phyloP scores from a whole-genome alignment of 2,329 filamentous ascomycete species.

The Teratosphaeria nubilosa region DNA sequence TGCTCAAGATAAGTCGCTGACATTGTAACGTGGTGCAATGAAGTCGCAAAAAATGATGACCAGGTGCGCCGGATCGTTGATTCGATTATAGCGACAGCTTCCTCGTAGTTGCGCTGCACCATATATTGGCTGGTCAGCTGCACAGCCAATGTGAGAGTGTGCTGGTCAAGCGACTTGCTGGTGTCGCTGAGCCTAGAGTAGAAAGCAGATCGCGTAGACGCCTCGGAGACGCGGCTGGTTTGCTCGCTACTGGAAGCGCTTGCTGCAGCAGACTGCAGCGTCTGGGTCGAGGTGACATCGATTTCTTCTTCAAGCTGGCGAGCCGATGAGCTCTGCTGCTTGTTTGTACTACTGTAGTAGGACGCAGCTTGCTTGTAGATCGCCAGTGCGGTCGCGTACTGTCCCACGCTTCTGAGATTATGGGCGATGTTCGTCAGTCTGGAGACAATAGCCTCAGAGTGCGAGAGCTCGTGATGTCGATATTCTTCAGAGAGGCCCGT shows the following conservation, averaged over 20 bases:
- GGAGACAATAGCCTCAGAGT: slow-evolving; percentile 15
- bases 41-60: slow-evolving; percentile 37
- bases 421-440: slow-evolving; percentile 32
- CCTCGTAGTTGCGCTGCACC: slow-evolving; percentile 37
- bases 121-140: slow-evolving; percentile 34
- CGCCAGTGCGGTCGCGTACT: slow-evolving; percentile 35
- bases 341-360: slow-evolving; percentile 30
- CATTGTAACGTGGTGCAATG: slow-evolving; percentile 30
- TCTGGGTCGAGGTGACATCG: slow-evolving; percentile 32
- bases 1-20: slow-evolving; percentile 35
- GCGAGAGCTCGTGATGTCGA: slow-evolving; percentile 29
- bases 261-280: slow-evolving; percentile 29
- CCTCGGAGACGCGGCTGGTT: slow-evolving; percentile 31
- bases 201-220: slow-evolving; percentile 35
- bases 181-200: slow-evolving; percentile 29
- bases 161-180: slow-evolving; percentile 30
- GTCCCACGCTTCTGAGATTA: slow-evolving; percentile 37
- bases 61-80: slow-evolving; percentile 36
- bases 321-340: slow-evolving; percentile 22
- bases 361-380: slow-evolving; percentile 33
- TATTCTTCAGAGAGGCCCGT: slow-evolving; percentile 42
- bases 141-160: slow-evolving; percentile 32
- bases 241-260: slow-evolving; percentile 22
- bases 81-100: slow-evolving; percentile 38
- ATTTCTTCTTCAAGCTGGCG: slow-evolving; percentile 34